Evolutionary conservation across 148 eudicot genomes (phyloP).

Genomic region (Camellia lanceoleosa): DNA sequence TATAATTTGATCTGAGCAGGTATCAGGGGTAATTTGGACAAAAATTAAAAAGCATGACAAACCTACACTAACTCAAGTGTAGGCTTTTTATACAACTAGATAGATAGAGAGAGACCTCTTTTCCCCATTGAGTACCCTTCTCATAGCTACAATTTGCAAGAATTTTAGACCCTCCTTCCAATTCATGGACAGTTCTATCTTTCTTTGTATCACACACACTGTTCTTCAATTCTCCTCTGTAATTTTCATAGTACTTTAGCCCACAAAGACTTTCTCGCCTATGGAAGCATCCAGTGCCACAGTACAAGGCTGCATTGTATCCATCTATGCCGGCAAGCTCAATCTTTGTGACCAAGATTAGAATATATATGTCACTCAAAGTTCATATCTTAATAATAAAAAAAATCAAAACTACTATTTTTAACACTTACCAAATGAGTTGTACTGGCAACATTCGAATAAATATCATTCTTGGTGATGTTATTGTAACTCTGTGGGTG

Average conservation of each 20-base stretch:
- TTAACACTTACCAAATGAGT: slow-evolving; percentile 16
- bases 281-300: slow-evolving; percentile 51
- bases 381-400: too few relatives aligned
- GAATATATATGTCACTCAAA: too few relatives aligned
- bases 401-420: too few relatives aligned
- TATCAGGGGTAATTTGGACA: too few relatives aligned
- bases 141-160: slow-evolving; percentile 48
- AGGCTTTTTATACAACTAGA: neutral
- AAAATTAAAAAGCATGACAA: too few relatives aligned
- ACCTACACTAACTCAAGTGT: too few relatives aligned
- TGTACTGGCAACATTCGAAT: slow-evolving; percentile 14
- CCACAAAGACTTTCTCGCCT: slow-evolving; percentile 42
- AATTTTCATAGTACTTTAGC: slow-evolving; percentile 4
- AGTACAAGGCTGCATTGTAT: slow-evolving; percentile 29
- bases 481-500: slow-evolving; percentile 34
- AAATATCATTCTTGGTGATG: slow-evolving; percentile 32
- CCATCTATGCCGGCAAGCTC: slow-evolving; percentile 46
- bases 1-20: too few relatives aligned
- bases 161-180: slow-evolving; percentile 37
- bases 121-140: slow-evolving; percentile 44
- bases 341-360: slow-evolving; percentile 20
- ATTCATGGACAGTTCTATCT: slow-evolving; percentile 19
- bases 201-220: neutral
- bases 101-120: slow-evolving; percentile 31
- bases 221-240: slow-evolving; percentile 12